Evolutionary conservation across 2,329 filamentous ascomycete species (phyloP).

Genomic region (Xylaria sp.): DNA sequence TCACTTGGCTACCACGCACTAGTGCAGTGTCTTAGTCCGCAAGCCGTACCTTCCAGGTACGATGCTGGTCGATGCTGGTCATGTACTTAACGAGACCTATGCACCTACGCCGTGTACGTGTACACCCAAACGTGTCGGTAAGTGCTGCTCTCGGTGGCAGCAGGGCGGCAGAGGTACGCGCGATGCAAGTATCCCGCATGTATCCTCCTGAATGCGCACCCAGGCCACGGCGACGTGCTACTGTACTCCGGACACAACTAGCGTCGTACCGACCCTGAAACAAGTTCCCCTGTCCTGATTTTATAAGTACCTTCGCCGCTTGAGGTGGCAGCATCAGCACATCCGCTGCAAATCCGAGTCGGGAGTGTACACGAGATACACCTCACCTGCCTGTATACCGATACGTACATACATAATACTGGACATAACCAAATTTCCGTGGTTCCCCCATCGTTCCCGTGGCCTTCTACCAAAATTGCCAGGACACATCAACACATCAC

Average conservation of each 20-base stretch:
- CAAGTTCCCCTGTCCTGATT: slow-evolving; percentile 15
- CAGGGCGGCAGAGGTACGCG: too few species aligned
- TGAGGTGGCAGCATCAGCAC: slow-evolving; percentile 19
- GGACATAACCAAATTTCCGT: slow-evolving; percentile 9
- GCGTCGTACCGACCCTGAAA: not conserved
- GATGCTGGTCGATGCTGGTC: not conserved
- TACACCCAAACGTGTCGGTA: too few species aligned
- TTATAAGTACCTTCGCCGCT: slow-evolving; percentile 6
- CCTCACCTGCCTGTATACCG: not conserved
- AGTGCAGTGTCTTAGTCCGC: too few species aligned
- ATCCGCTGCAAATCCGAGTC: slow-evolving; percentile 1
- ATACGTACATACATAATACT: too few species aligned
- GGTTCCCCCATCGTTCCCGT: slow-evolving; percentile 22
- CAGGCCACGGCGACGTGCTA: not conserved
- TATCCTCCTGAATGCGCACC: not conserved
- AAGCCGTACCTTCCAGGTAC: too few species aligned
- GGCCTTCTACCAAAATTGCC: slow-evolving; percentile 20
- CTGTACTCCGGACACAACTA: not conserved
- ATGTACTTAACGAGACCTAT: not conserved
- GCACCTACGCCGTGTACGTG: not conserved
- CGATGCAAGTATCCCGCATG: not conserved
- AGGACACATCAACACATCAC: slow-evolving; percentile 16
- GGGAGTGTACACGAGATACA: not conserved
- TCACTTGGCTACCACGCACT: not conserved
- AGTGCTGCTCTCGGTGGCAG: too few species aligned